These are phyloP conservation scores for Ogataea allantospora DNA, from an alignment of 805 yeast species.

Conservation along the genomic window DNA sequence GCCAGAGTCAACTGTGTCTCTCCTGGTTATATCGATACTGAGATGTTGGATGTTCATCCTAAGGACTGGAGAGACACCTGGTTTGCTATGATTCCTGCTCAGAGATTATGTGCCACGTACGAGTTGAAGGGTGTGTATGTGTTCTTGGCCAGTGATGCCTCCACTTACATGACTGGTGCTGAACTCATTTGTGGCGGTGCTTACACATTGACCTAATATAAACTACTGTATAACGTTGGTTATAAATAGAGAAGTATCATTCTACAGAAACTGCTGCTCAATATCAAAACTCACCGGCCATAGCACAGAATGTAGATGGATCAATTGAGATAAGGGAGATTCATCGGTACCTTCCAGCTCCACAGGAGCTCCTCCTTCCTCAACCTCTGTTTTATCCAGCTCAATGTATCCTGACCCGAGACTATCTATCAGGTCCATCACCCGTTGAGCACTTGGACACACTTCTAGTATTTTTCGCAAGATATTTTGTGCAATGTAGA, in stretches of 20 bases:
- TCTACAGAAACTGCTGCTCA: conserved; percentile 11
- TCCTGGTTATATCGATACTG: conserved; percentile 49
- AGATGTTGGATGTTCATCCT: conserved; percentile 33
- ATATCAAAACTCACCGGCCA: conserved; percentile 20
- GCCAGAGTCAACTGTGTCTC: conserved; percentile 48
- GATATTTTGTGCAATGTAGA: conserved; percentile 7
- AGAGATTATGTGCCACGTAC: conserved; percentile 44
- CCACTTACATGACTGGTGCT: conserved; percentile 46
- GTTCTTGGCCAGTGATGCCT: conserved; percentile 49
- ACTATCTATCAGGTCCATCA: conserved; percentile 12
- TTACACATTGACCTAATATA: conserved; percentile 27
- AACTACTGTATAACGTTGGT: neutral
- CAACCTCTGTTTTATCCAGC: neutral
- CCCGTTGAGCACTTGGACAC: conserved; percentile 14
- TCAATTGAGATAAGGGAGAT: conserved; percentile 15
- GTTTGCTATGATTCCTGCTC: conserved; percentile 37
- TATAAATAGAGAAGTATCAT: no score
- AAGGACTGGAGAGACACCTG: conserved; percentile 24
- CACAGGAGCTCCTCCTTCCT: neutral
- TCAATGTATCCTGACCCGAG: conserved; percentile 12
- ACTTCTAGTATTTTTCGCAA: conserved; percentile 9
- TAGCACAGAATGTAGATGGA: conserved; percentile 15
- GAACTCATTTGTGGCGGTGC: conserved; percentile 48
- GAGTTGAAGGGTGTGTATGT: conserved; percentile 51
- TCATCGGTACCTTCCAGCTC: conserved; percentile 11